Evolutionary conservation across 306 rosid genomes (phyloP), one percentile per base, ranked within the genome.

Genomic region (Purshia tridentata): DNA sequence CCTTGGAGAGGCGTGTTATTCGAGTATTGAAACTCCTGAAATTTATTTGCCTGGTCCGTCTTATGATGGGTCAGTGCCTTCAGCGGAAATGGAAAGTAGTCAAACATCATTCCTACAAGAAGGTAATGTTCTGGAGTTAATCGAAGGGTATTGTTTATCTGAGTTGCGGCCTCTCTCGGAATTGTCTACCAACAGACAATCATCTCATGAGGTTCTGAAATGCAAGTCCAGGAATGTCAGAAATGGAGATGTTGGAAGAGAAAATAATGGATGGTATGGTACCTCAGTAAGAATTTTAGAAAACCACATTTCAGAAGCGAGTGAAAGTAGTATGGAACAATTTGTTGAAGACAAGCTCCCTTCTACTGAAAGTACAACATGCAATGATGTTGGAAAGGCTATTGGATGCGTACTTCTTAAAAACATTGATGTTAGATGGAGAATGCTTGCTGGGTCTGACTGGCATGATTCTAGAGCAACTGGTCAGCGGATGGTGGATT

Each of bases 381-480:
- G 59, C 29, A 71, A 63, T 39, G 84, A 67, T 65, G 14, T 73
- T 29, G 85, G 67, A 50, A 80, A 88, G 79, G 61, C 78, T 48
- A 79, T 82, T 67, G 98, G 97, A 76, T 76, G 92, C 59, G 85
- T 94, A 66, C 80, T 85, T 85, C 81, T 94, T 65, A 84, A 81
- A 58, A 83, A 87, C 75, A 84, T 94, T 72, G 88, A 94, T 81
- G 71, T 94, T 59, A 86, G 87, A 72, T 94, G 97, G 97, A 94
- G 77, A 84, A 84, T 94, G 87, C 75, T 77, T 84, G 88, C 90
- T 66, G 98, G 98, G 72, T 86, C 82, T 76, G 97, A 94, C 76
- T 89, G 88, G 88, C 76, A 52, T 65, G 84, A 80, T 77, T 82
- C 78, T 37, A 73, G 42, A 63, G 85, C 68, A 68, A 73, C 65